Percentiles rank a stretch among this genome's conserved stretches.
Evolutionary conservation across 805 yeast species (phyloP).

Genomic region (Cyberlindnera americana): DNA sequence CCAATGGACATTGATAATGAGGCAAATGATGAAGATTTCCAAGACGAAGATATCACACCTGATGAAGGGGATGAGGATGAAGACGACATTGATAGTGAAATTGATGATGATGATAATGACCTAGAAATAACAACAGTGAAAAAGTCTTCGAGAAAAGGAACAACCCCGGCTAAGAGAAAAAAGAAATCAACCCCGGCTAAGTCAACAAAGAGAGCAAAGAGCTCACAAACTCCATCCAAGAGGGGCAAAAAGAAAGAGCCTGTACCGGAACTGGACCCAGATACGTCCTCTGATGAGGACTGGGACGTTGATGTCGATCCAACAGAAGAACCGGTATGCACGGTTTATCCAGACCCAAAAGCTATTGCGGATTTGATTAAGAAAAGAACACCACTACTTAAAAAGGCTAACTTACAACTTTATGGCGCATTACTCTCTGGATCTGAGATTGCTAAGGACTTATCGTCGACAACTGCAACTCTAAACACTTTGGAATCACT

Average conservation of each 20-base stretch:
- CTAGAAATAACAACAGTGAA: slow-evolving; percentile 14
- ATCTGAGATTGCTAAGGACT: slow-evolving; percentile 13
- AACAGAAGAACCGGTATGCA: slow-evolving; percentile 19
- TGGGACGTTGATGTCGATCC: slow-evolving; percentile 23
- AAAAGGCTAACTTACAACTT: slow-evolving; percentile 30
- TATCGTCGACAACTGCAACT: slow-evolving; percentile 21
- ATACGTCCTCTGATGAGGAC: slow-evolving; percentile 26
- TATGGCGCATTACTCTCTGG: slow-evolving; percentile 19
- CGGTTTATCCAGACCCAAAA: slow-evolving; percentile 18
- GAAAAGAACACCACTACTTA: slow-evolving; percentile 21
- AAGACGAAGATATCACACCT: slow-evolving; percentile 15
- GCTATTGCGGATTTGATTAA: slow-evolving; percentile 14
- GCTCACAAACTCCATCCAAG: slow-evolving; percentile 8
- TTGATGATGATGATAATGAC: slow-evolving; percentile 16
- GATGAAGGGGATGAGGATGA: slow-evolving; percentile 30
- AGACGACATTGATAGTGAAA: slow-evolving; percentile 27
- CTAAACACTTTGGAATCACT: slow-evolving; percentile 24
- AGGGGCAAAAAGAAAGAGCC: slow-evolving; percentile 6
- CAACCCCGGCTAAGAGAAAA: slow-evolving; percentile 14
- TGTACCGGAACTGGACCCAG: slow-evolving; percentile 19
- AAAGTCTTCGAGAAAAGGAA: slow-evolving; percentile 15
- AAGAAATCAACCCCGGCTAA: slow-evolving; percentile 13
- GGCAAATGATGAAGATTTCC: slow-evolving; percentile 31
- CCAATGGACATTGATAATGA: slow-evolving; percentile 32
- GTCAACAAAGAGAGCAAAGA: slow-evolving; percentile 14